Base-by-base conservation (phyloP, 1,139 yeast species). In the Petasospora rhodanensis region DNA sequence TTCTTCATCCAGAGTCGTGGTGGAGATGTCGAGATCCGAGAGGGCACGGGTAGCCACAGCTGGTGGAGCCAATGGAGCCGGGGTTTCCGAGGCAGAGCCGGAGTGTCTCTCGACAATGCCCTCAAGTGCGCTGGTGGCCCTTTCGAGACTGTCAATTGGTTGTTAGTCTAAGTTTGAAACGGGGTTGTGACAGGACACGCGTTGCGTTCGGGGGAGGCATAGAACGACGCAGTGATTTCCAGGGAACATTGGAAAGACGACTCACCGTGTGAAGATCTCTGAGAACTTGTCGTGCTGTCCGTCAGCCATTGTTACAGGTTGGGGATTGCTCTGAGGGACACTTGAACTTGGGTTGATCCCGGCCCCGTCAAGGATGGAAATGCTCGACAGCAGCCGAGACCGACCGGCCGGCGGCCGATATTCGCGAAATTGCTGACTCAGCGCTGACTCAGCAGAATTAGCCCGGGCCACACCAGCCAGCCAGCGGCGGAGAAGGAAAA, bases 111-210 rank as follows among this genome's bases (percentile, higher is more conserved):
- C 19, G 16, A 51, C 52, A 23, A 51, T 51, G 18, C 25, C 22
- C 37, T 51, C 55, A 13, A 51, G 26, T n/a, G 53, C 51, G 11
- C 41, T 28, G 7, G 55, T 49, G 8, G 55, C 55, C 38, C 29
- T 47, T 26, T 51, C 55, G 3, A 51, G 40, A 35, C 55, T 46
- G 24, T 17, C 2, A 4, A 4, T 6, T 14, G 14, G 25, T 14
- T 31, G 33, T 34, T 28, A 27, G 24, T 13, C 9, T 14, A 5
- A 21, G 29, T 13, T 16, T 13, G 10, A 11, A 27, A 7, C 7
- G 19, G 20, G 15, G 12, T 16, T 24, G 20, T 26, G 23, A 9
- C 29, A 10, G 18, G 29, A n/a, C n/a, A n/a, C n/a, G n/a, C n/a
- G n/a, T n/a, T n/a, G n/a, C n/a, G n/a, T n/a, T n/a, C n/a, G n/a